Evolutionary conservation across 1,284 basidiomycete genomes (phyloP).

Genomic region (Filobasidium uniguttulatum): DNA sequence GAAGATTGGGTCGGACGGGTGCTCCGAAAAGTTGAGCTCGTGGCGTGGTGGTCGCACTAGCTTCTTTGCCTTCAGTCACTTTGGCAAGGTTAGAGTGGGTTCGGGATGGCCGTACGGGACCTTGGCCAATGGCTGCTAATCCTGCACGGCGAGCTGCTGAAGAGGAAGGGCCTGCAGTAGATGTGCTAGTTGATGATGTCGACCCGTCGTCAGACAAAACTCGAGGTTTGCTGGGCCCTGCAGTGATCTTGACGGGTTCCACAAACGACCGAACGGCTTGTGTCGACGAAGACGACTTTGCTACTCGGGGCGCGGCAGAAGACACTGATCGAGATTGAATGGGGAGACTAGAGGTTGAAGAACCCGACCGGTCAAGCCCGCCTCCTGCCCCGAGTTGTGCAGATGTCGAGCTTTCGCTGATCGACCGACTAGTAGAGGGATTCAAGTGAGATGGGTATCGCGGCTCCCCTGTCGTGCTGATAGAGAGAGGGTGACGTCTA

Average conservation of each 20-base stretch:
- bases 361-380: too few relatives aligned
- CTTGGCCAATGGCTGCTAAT: neutral
- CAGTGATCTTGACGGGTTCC: too few relatives aligned
- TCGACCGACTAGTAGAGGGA: neutral
- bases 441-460: neutral
- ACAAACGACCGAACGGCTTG: too few relatives aligned
- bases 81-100: constrained; percentile 3
- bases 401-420: neutral
- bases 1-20: neutral
- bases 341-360: too few relatives aligned
- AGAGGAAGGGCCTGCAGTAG: too few relatives aligned
- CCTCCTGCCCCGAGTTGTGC: neutral
- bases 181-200: too few relatives aligned
- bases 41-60: neutral
- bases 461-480: neutral
- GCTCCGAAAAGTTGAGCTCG: neutral
- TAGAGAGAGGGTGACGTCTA: neutral
- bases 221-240: too few relatives aligned
- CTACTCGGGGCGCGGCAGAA: too few relatives aligned
- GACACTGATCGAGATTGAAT: too few relatives aligned
- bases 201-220: too few relatives aligned
- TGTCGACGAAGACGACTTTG: too few relatives aligned
- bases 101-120: constrained; percentile 4
- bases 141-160: neutral
- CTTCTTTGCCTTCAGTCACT: constrained; percentile 1